Conservation (phyloP, 306 rosid genomes). For the Sicyos baderoa region DNA sequence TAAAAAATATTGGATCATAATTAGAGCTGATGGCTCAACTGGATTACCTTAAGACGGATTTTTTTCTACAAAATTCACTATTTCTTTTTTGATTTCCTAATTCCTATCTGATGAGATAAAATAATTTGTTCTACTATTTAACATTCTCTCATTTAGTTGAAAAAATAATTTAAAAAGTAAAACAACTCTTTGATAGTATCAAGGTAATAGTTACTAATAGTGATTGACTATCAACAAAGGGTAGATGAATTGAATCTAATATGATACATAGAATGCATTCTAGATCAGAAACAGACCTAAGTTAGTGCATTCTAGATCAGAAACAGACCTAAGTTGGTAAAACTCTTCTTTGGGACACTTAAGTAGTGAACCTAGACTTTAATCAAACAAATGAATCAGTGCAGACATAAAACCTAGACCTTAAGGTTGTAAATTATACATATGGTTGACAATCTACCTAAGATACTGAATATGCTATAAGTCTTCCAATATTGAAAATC, state of each 20-base stretch:
- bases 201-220: not conserved
- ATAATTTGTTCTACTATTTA: not conserved
- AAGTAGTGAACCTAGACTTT: not conserved
- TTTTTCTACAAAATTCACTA: not conserved
- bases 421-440: not conserved
- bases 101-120: not conserved
- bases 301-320: not conserved
- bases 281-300: not conserved
- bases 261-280: not conserved
- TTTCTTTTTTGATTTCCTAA: not conserved
- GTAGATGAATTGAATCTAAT: not conserved
- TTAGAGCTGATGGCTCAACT: not conserved
- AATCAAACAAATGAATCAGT: not conserved
- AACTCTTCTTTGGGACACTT: not conserved
- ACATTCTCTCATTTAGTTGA: not conserved
- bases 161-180: not conserved
- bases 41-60: not conserved
- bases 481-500: not conserved
- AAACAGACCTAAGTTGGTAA: not conserved
- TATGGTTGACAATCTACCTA: not conserved
- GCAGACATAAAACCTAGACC: not conserved
- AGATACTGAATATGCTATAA: not conserved
- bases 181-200: not conserved
- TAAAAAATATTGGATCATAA: not conserved
- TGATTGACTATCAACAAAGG: not conserved